These are phyloP conservation scores for Arabidopsis thaliana DNA, from an alignment of 345 rosid genomes.

Conservation along the genomic window DNA sequence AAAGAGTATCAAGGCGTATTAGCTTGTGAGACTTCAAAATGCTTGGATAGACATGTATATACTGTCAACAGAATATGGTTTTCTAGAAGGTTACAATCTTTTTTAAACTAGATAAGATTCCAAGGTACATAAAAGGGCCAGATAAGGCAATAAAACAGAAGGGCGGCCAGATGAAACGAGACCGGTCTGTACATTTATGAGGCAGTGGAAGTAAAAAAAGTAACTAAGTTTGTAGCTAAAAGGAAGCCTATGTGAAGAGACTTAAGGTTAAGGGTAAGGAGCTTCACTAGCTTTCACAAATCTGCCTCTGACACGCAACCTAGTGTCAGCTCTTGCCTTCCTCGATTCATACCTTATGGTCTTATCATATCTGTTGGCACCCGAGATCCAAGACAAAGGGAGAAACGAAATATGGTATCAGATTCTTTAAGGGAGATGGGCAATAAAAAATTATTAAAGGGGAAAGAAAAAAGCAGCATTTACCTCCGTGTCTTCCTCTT, in stretches of 20 bases:
- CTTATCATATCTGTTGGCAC: slow-evolving; percentile 72
- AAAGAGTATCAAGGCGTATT: background rate
- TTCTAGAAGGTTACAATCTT: slow-evolving; percentile 10
- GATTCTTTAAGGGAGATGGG: background rate
- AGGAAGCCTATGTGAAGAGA: slow-evolving; percentile 17
- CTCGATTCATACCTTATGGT: slow-evolving; percentile 93
- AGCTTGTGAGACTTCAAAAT: slow-evolving; percentile 2
- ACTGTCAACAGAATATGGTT: slow-evolving; percentile 1
- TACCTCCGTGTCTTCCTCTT: slow-evolving; percentile 89
- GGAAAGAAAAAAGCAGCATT: background rate
- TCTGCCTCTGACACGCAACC: slow-evolving; percentile 90
- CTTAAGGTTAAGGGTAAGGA: slow-evolving; percentile 47
- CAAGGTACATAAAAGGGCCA: slow-evolving; percentile 12
- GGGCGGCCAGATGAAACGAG: slow-evolving; percentile 2
- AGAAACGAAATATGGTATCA: background rate
- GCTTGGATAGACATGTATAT: slow-evolving; percentile 13
- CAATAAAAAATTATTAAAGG: background rate
- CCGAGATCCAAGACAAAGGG: background rate
- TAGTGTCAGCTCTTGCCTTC: slow-evolving; percentile 93
- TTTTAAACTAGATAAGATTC: slow-evolving; percentile 24
- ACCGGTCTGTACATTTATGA: slow-evolving; percentile 23
- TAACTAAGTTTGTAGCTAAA: slow-evolving; percentile 30
- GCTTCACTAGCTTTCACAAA: slow-evolving; percentile 82
- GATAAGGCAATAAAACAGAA: background rate
- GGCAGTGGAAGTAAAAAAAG: background rate